Evolutionary conservation across 352 stramenopile genomes (phyloP).

Genomic region (Peronospora tabacina): DNA sequence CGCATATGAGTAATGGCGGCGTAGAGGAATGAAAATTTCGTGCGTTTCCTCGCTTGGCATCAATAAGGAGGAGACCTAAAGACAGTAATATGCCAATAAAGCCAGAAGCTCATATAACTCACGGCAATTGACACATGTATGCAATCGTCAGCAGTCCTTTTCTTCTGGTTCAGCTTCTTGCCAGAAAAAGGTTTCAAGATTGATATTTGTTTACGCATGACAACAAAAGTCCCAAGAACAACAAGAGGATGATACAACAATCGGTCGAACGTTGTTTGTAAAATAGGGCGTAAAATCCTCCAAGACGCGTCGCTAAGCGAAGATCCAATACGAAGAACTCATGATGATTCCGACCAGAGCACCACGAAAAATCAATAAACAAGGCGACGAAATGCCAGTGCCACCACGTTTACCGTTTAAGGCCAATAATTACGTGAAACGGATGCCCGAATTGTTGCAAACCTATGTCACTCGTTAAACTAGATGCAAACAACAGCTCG

Average conservation of each 20-base stretch:
- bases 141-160: slow-evolving; percentile 51
- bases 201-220: slow-evolving; percentile 58
- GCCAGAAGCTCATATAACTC: slow-evolving; percentile 60
- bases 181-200: slow-evolving; percentile 64
- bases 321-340: slow-evolving; percentile 22
- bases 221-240: not conserved
- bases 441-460: slow-evolving; percentile 27
- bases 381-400: slow-evolving; percentile 9
- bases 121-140: slow-evolving; percentile 55
- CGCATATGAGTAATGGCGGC: slow-evolving; percentile 36
- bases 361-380: slow-evolving; percentile 20
- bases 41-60: slow-evolving; percentile 67
- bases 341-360: not conserved
- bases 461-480: slow-evolving; percentile 21
- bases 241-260: slow-evolving; percentile 48
- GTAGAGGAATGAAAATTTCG: slow-evolving; percentile 57
- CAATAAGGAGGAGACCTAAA: slow-evolving; percentile 52
- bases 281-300: slow-evolving; percentile 51
- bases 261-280: slow-evolving; percentile 68
- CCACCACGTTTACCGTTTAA: not conserved
- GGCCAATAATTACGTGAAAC: slow-evolving; percentile 16
- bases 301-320: slow-evolving; percentile 32
- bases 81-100: slow-evolving; percentile 70
- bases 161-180: slow-evolving; percentile 64
- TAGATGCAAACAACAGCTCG: not conserved